A percentile compares a stretch with the other conserved stretches of the same genome.
phyloP scores from a whole-genome alignment of 345 rosid genomes.

The Eucalyptus virginea region DNA sequence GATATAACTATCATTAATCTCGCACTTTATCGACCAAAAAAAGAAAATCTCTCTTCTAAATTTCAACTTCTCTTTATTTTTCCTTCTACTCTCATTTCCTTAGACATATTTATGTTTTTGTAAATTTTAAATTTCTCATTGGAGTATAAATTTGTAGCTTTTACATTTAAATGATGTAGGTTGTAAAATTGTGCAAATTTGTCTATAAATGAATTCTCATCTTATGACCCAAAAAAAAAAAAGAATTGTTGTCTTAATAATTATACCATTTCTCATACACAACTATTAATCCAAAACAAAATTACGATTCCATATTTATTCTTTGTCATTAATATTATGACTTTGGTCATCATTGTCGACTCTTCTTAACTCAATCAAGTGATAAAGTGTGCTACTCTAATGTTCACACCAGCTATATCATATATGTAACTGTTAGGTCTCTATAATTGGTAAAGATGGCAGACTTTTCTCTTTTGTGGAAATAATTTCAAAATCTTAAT shows the following conservation, averaged over 20 bases:
- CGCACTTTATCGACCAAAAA: too few species aligned
- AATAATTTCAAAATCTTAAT: background rate
- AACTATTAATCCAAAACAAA: background rate
- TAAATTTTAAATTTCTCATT: background rate
- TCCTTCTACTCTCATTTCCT: background rate
- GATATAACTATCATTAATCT: background rate
- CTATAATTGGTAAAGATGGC: background rate
- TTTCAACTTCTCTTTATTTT: background rate
- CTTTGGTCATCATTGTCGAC: rapidly evolving
- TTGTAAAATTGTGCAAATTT: background rate
- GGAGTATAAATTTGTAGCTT: background rate
- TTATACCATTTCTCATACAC: background rate
- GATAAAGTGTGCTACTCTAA: background rate
- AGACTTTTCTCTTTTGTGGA: background rate
- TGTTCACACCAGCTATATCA: background rate
- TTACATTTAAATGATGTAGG: background rate
- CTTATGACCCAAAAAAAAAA: too few species aligned
- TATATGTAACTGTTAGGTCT: background rate
- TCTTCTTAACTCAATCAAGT: background rate
- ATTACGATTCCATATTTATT: background rate
- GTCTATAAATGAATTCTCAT: background rate
- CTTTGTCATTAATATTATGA: background rate
- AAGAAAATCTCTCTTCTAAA: background rate
- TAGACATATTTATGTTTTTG: background rate
- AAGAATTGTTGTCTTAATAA: background rate